Conservation (phyloP, 1,284 basidiomycete genomes). For the Heterobasidion annosum region DNA sequence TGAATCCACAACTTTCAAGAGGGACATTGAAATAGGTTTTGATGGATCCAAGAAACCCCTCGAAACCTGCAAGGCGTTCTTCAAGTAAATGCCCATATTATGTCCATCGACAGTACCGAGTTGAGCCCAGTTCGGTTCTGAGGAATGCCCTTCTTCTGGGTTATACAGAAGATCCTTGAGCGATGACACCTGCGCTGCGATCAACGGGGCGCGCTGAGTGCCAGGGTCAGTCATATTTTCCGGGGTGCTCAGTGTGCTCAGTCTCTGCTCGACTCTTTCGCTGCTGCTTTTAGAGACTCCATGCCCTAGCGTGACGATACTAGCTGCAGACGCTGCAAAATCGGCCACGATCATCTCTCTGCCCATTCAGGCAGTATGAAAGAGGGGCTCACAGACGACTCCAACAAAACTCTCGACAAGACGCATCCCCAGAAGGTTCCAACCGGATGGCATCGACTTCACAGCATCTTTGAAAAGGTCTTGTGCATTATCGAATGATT, state of each 20-base stretch:
- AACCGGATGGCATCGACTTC: conserved; percentile 1
- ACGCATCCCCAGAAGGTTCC: conserved; percentile 3
- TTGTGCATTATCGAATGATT: conserved; percentile 2
- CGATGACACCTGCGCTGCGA: background rate
- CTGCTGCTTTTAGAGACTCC: too few species aligned
- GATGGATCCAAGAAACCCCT: background rate
- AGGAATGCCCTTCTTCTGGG: background rate
- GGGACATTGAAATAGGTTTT: background rate
- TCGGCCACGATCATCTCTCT: background rate
- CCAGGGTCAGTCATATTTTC: background rate
- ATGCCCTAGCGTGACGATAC: background rate
- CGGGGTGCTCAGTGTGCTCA: background rate
- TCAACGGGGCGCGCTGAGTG: background rate
- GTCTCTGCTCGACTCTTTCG: background rate
- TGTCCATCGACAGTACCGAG: background rate
- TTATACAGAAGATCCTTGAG: background rate
- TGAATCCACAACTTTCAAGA: background rate
- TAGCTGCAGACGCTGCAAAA: background rate
- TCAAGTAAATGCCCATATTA: background rate
- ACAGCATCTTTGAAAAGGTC: background rate
- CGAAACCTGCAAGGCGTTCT: background rate
- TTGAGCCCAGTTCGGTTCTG: background rate
- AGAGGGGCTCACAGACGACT: background rate
- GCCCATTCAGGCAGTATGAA: background rate
- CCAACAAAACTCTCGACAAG: conserved; percentile 1